Evolutionary conservation across 2,329 filamentous ascomycete species (phyloP).

Genomic region (Aspergillus unguis): DNA sequence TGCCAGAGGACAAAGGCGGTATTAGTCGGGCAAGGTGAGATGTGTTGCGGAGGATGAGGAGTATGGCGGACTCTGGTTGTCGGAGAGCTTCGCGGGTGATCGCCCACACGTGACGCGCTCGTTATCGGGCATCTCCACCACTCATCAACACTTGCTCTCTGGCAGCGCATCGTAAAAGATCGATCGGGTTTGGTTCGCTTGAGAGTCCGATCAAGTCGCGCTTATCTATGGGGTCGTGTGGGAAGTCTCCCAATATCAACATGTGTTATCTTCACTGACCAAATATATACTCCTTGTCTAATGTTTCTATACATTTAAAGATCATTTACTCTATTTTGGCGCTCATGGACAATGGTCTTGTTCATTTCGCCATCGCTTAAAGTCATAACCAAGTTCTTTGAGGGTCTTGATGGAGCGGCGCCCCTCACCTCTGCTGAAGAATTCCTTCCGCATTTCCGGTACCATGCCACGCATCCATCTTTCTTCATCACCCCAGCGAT

Average conservation of each 20-base stretch:
- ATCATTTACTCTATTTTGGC: neutral
- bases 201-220: too few species aligned
- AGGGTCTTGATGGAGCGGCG: conserved; percentile 59
- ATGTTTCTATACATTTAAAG: neutral
- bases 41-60: conserved; percentile 10
- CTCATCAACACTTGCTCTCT: neutral
- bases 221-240: too few species aligned
- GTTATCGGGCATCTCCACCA: conserved; percentile 14
- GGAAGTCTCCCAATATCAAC: too few species aligned
- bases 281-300: conserved; percentile 1
- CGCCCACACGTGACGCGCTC: conserved; percentile 31
- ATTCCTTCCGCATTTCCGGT: conserved; percentile 67
- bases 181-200: too few species aligned
- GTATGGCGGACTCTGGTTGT: conserved; percentile 15
- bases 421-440: conserved; percentile 61
- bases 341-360: conserved; percentile 12
- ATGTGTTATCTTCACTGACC: neutral
- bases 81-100: conserved; percentile 25
- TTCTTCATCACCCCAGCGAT: conserved; percentile 66
- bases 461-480: conserved; percentile 70
- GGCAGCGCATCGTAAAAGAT: too few species aligned
- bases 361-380: conserved; percentile 38
- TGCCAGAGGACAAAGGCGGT: neutral
- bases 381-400: conserved; percentile 69
- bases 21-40: neutral